These are phyloP conservation scores for Coemansia reversa DNA, from an alignment of 192 early-diverging fungal species.

Conservation along the genomic window DNA sequence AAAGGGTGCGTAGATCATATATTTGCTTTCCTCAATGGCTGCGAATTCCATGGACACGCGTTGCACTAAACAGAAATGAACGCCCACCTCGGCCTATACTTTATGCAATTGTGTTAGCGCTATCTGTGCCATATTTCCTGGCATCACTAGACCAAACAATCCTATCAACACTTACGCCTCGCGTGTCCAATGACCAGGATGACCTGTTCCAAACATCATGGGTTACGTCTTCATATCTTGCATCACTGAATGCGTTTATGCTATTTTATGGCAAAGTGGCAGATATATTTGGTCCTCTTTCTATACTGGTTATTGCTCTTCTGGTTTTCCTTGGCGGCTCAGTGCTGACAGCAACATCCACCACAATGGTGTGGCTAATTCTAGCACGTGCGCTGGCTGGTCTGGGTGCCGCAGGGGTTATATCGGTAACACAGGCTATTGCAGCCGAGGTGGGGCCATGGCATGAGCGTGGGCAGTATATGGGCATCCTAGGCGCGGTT, in stretches of 20 bases:
- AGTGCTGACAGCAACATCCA: slow-evolving; percentile 57
- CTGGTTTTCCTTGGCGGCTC: slow-evolving; percentile 60
- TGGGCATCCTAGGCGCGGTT: slow-evolving; percentile 69
- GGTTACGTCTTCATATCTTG: slow-evolving; percentile 61
- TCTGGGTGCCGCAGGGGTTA: slow-evolving; percentile 60
- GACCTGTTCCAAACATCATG: slow-evolving; percentile 61
- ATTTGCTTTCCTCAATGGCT: slow-evolving; percentile 26
- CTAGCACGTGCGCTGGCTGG: slow-evolving; percentile 53
- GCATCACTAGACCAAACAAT: slow-evolving; percentile 71
- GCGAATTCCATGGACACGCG: slow-evolving; percentile 44
- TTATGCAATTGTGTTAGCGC: slow-evolving; percentile 39
- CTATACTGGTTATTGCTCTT: slow-evolving; percentile 37
- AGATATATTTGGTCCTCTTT: slow-evolving; percentile 68
- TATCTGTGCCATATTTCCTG: slow-evolving; percentile 58
- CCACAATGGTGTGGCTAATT: slow-evolving; percentile 55
- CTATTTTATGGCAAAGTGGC: slow-evolving; percentile 69
- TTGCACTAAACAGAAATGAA: slow-evolving; percentile 33
- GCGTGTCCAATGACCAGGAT: slow-evolving; percentile 60
- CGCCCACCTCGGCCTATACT: slow-evolving; percentile 35
- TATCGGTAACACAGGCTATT: slow-evolving; percentile 61
- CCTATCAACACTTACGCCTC: slow-evolving; percentile 63
- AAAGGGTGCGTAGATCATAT: slow-evolving; percentile 1
- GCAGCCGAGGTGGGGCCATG: slow-evolving; percentile 59
- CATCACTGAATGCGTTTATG: slow-evolving; percentile 60
- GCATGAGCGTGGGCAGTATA: slow-evolving; percentile 70